phyloP scores from a whole-genome alignment of 768 basidiomycete genomes.

The Kwoniella pini region DNA sequence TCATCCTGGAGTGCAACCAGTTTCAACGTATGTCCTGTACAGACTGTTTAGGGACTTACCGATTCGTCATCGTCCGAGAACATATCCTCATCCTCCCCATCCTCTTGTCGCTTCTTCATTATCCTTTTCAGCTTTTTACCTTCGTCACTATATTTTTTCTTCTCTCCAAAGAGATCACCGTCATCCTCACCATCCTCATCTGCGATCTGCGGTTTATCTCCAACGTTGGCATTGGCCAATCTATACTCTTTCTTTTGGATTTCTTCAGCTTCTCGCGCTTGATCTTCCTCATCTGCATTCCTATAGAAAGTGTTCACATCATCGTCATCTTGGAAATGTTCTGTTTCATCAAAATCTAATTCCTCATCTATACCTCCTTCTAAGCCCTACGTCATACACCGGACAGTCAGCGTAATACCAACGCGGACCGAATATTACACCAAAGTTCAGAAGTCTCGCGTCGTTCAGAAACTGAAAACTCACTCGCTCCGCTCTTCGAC shows the following conservation, averaged over 20 bases:
- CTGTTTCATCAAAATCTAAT: slow-evolving; percentile 44
- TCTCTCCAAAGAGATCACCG: slow-evolving; percentile 38
- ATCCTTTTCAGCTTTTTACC: slow-evolving; percentile 41
- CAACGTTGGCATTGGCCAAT: slow-evolving; percentile 47
- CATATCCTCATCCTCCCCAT: slow-evolving; percentile 26
- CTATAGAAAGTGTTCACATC: slow-evolving; percentile 47
- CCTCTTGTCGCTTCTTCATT: slow-evolving; percentile 37
- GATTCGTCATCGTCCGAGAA: slow-evolving; percentile 26
- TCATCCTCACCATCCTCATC: slow-evolving; percentile 24
- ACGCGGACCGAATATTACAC: too few species aligned
- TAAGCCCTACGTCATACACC: slow-evolving; percentile 33
- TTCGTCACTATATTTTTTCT: slow-evolving; percentile 31
- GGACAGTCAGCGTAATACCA: too few species aligned
- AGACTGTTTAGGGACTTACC: slow-evolving; percentile 13
- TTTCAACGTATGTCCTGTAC: too few species aligned
- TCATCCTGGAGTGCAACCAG: too few species aligned
- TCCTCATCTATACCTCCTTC: slow-evolving; percentile 49
- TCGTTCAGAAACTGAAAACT: slow-evolving; percentile 5
- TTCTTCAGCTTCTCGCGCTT: slow-evolving; percentile 37
- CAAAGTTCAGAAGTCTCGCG: too few species aligned
- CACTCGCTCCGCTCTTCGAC: slow-evolving; percentile 33
- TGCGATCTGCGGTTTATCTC: slow-evolving; percentile 42
- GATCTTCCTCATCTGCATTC: slow-evolving; percentile 45
- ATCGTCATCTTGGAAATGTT: slow-evolving; percentile 50
- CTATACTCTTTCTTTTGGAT: slow-evolving; percentile 43